Percentiles rank a stretch among this genome's conserved stretches.
Conservation (phyloP, 2,329 filamentous ascomycete genomes). For the Didymosphaeria variabile region DNA sequence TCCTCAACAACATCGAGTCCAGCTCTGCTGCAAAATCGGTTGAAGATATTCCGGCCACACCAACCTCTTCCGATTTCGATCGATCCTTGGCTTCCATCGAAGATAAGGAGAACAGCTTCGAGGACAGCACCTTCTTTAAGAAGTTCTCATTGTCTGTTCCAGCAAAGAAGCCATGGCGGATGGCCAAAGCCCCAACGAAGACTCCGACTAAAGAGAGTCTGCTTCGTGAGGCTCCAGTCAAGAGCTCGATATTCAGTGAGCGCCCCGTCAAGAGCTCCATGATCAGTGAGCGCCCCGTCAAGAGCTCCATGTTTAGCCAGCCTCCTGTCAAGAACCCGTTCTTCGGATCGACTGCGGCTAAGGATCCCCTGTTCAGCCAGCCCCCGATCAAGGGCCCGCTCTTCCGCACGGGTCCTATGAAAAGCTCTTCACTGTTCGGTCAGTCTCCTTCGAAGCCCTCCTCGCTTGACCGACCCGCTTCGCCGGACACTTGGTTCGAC, state of each 20-base stretch:
- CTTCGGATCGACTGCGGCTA: neutral
- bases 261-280: neutral
- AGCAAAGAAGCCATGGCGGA: slow-evolving; percentile 35
- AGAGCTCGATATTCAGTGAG: neutral
- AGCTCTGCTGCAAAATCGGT: slow-evolving; percentile 17
- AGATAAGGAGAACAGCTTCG: slow-evolving; percentile 45
- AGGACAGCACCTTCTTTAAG: slow-evolving; percentile 50
- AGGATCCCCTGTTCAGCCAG: neutral
- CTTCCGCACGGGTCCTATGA: neutral
- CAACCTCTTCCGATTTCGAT: slow-evolving; percentile 40
- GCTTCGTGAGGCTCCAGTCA: slow-evolving; percentile 32
- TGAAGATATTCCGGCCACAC: slow-evolving; percentile 15
- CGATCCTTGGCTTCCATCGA: slow-evolving; percentile 33
- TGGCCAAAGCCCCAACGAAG: slow-evolving; percentile 56
- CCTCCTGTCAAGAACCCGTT: neutral
- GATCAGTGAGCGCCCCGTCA: neutral
- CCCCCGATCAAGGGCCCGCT: neutral
- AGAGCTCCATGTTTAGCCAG: slow-evolving; percentile 1
- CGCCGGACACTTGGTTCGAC: neutral
- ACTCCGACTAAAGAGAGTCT: slow-evolving; percentile 62
- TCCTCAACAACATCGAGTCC: slow-evolving; percentile 19
- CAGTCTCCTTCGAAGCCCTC: slow-evolving; percentile 32
- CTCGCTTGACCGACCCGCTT: neutral
- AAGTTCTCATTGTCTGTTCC: slow-evolving; percentile 53
- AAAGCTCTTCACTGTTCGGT: neutral